Evolutionary conservation across 306 rosid species (phyloP), one percentile per base, ranked within the genome.

Genomic region (Castanospermum australe): DNA sequence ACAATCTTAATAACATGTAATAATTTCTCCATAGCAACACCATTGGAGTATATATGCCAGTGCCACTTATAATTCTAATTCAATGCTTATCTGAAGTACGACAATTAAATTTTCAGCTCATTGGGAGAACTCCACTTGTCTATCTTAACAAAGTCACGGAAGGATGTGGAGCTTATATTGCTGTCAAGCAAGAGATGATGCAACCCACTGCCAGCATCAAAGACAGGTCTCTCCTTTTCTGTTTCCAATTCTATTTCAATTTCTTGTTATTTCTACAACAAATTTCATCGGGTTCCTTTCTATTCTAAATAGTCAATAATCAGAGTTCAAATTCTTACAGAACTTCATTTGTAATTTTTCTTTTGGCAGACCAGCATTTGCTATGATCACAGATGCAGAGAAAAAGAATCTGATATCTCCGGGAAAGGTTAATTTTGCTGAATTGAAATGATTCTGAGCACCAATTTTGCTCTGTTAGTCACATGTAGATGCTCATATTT

Each of bases 181-280:
- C 93, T 81, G 91, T 20, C 39, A 89, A 89, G 89, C 93, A 87
- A 78, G 93, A 87, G 67, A 89, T 89, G 91, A 83, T 89, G 86
- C 93, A 89, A 73, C 93, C 93, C 48, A 89, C 89, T 56, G 15
- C 91, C 30, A 89, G 91, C 82, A 75, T 89, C 79, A 89, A 89
- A 79, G 93, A 89, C 85, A 87, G 89, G 91, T 84, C 14, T 21
- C 56, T 15, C 35, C 62, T 5, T 51, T 55, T 48, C n/a, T 18
- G 39, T 17, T 57, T 2, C 1, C 4, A 14, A 25, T 6, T 22
- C 15, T 39, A 36, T 57, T 17, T 50, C 1, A 8, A 11, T 20
- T 39, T 21, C 45, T 5, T 52, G 32, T 28, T 57, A 35, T 5
- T 11, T 8, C 15, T 5, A 51, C 3, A 9, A 33, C 36, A 69